Evolutionary conservation across 2,329 filamentous ascomycete species (phyloP).

Genomic region (Claviceps arundinis): DNA sequence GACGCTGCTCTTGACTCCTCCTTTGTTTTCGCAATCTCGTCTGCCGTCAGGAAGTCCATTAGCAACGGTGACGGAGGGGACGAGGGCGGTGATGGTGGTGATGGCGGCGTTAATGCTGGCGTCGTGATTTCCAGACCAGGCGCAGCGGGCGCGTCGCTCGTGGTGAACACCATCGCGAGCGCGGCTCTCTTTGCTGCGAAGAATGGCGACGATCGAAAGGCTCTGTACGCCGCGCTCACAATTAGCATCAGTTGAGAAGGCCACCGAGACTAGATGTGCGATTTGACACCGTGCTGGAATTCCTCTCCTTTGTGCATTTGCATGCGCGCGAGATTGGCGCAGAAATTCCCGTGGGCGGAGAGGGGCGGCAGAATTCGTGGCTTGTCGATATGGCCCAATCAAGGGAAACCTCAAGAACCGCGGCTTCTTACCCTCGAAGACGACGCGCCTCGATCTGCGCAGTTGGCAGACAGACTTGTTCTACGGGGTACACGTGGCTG

Average conservation of each 20-base stretch:
- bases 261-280: too few species aligned
- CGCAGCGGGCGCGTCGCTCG: constrained; percentile 2
- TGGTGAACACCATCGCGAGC: constrained; percentile 5
- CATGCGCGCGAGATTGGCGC: neutral
- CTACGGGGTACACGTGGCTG: too few species aligned
- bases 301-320: too few species aligned
- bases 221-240: constrained; percentile 7
- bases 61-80: neutral
- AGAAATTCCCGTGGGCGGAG: constrained; percentile 1
- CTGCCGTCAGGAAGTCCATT: neutral
- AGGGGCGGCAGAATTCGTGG: constrained; percentile 1
- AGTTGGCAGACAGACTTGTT: too few species aligned
- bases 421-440: too few species aligned
- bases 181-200: constrained; percentile 1
- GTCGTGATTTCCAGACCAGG: constrained; percentile 5
- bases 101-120: neutral
- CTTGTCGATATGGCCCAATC: too few species aligned
- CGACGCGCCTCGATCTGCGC: too few species aligned
- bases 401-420: too few species aligned
- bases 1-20: neutral
- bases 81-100: neutral
- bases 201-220: constrained; percentile 5
- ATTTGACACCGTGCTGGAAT: too few species aligned
- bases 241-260: constrained; percentile 4
- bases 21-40: neutral